These are phyloP conservation scores for Akanthomyces uredinophilus DNA, from an alignment of 2,329 filamentous ascomycete species.

Conservation along the genomic window DNA sequence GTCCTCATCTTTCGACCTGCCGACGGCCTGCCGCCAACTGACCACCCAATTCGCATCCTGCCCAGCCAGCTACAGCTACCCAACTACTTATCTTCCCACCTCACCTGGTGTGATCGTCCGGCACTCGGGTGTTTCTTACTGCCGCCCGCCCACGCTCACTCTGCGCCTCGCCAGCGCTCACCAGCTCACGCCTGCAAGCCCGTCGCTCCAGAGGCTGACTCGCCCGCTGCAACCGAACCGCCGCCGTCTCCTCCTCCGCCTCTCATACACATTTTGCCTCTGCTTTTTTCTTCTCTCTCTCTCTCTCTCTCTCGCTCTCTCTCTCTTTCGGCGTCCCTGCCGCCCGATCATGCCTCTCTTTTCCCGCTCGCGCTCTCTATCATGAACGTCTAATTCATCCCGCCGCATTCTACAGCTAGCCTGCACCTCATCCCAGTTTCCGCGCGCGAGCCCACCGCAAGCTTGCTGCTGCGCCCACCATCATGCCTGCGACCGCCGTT, in stretches of 20 bases:
- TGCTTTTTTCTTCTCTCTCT: not conserved
- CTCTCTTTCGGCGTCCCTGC: not conserved
- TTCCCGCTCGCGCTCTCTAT: not conserved
- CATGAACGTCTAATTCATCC: slow-evolving; percentile 1
- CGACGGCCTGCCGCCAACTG: no score
- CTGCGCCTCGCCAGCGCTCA: not conserved
- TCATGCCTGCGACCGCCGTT: slow-evolving; percentile 16
- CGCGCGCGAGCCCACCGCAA: not conserved
- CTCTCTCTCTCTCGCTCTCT: not conserved
- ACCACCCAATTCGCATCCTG: not conserved
- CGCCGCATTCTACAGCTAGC: not conserved
- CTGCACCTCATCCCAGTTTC: not conserved
- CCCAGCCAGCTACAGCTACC: no score
- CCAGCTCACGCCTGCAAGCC: slow-evolving; percentile 2
- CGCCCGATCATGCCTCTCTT: slow-evolving; percentile 7
- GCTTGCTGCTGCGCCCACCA: slow-evolving; percentile 11
- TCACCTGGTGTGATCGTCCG: slow-evolving; percentile 1
- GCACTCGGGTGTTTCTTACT: slow-evolving; percentile 9
- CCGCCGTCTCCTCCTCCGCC: not conserved
- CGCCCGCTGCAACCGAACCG: slow-evolving; percentile 6
- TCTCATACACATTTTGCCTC: not conserved
- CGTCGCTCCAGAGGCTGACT: slow-evolving; percentile 10
- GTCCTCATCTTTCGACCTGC: not conserved
- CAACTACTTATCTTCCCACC: no score
- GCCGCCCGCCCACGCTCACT: not conserved